Base-by-base conservation (phyloP, 2,329 filamentous ascomycete species). In the Claviceps humidiphila region DNA sequence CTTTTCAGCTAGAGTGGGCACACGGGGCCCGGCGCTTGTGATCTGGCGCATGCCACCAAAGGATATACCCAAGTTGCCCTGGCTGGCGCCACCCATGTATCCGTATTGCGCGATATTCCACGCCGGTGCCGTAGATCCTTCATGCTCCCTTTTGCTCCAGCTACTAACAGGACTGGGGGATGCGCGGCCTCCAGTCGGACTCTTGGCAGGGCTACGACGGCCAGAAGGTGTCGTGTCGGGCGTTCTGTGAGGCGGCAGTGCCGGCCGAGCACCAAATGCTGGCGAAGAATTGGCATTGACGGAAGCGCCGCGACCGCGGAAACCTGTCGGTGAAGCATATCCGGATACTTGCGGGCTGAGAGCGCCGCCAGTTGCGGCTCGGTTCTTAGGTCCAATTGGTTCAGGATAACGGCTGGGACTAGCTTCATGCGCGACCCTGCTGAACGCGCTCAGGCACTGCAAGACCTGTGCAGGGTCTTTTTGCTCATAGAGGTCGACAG, bases 61-160 rank as follows among this genome's bases (percentile, higher is more conserved):
- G 11, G 87, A 82, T 59, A 98, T 89, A 17, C 93, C 93, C 56
- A 96, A 82, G 61, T 95, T 97, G 3, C 89, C 91, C 66, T 98
- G 93, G 62, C 88, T 96, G 26, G 93, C 93, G 48, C 93, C 93
- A 53, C 93, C 93, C 85, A 97, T 93, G 68, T 96, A 98, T 7
- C 93, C 90, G 64, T 98, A 98, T 65, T 98, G 93, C 53, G 90
- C 86, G 60, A 97, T 97, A 65, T 97, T 98, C 93, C 93, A 98
- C 1, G 93, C 93, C 0, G 93, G 93, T 26, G 84, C 77, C 1
- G 90, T 96, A 45, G 76, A 77, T 16, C 80, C 80, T 66, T 96
- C 87, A 59, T 96, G 88, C 52, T 80, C 78, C 66, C 79, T 87
- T 66, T 82, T 94, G 68, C 87, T 95, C 93, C 93, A 97, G 68